Percentiles rank a stretch among this genome's conserved stretches.
phyloP scores from a whole-genome alignment of 306 rosid species.

The Trifolium subterraneum region DNA sequence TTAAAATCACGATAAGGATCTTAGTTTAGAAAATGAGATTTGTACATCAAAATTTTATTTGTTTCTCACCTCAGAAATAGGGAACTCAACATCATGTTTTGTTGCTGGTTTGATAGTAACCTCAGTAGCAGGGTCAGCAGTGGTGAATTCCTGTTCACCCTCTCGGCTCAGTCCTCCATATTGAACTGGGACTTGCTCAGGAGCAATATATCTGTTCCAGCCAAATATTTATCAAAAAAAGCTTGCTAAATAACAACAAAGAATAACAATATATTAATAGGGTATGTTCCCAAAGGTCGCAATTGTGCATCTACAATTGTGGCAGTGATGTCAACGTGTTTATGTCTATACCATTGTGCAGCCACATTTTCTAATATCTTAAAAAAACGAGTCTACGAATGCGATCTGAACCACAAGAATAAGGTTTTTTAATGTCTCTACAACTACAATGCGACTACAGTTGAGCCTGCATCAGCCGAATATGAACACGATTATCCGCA shows the following conservation, averaged over 20 bases:
- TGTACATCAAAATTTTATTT: not conserved
- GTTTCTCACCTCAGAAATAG: constrained; percentile 70
- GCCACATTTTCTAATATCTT: not conserved
- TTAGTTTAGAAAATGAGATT: constrained; percentile 1
- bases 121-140: constrained; percentile 73
- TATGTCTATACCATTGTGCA: not conserved
- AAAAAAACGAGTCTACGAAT: not conserved
- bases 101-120: constrained; percentile 71
- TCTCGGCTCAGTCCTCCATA: constrained; percentile 91
- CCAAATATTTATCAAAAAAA: constrained; percentile 16
- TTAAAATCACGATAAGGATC: not conserved
- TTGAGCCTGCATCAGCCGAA: not conserved
- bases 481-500: not conserved
- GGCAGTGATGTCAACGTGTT: not conserved
- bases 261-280: not conserved
- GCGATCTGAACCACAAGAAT: not conserved
- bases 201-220: constrained; percentile 68
- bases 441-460: not conserved
- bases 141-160: constrained; percentile 75
- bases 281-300: not conserved
- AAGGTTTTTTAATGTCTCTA: too few relatives aligned
- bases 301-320: not conserved
- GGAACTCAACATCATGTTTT: constrained; percentile 71
- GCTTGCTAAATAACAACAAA: not conserved
- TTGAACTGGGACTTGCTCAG: constrained; percentile 84